A percentile compares a stretch with the other conserved stretches of the same genome.
phyloP scores from a whole-genome alignment of 306 rosid species.

The Prunus fruticosa region DNA sequence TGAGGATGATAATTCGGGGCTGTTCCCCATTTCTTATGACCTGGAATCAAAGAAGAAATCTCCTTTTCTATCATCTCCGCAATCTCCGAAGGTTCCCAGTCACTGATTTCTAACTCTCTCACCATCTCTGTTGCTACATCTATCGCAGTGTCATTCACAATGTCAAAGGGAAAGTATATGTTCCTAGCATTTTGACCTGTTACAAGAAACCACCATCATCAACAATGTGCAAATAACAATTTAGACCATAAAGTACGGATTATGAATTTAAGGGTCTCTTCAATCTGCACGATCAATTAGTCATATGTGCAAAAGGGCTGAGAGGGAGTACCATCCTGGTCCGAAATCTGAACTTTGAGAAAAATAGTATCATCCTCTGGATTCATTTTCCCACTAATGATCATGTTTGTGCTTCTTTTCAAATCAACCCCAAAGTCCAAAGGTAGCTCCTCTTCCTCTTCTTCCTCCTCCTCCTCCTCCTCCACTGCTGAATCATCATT shows the following conservation, averaged over 20 bases:
- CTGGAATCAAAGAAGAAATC: constrained; percentile 53
- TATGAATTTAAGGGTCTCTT: not conserved
- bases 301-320: not conserved
- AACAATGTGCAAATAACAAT: too few relatives aligned
- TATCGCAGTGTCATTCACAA: constrained; percentile 61
- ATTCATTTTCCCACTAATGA: constrained; percentile 69
- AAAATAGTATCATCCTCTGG: constrained; percentile 58
- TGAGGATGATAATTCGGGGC: constrained; percentile 30
- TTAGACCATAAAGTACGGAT: not conserved
- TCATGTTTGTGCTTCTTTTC: constrained; percentile 49
- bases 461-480: constrained; percentile 13
- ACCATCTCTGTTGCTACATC: constrained; percentile 89
- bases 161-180: constrained; percentile 72
- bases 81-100: constrained; percentile 70
- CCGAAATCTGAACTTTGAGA: constrained; percentile 62
- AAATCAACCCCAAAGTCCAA: constrained; percentile 15
- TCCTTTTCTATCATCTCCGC: constrained; percentile 80
- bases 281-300: not conserved
- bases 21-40: constrained; percentile 41
- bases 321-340: constrained; percentile 39
- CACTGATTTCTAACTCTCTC: constrained; percentile 69
- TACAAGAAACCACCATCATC: not conserved
- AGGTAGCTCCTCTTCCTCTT: not conserved
- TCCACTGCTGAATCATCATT: constrained; percentile 3
- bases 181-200: constrained; percentile 53